A percentile compares a stretch with the other conserved stretches of the same genome.
Conservation (phyloP, 352 stramenopile species). For the Pythium dissimile region DNA sequence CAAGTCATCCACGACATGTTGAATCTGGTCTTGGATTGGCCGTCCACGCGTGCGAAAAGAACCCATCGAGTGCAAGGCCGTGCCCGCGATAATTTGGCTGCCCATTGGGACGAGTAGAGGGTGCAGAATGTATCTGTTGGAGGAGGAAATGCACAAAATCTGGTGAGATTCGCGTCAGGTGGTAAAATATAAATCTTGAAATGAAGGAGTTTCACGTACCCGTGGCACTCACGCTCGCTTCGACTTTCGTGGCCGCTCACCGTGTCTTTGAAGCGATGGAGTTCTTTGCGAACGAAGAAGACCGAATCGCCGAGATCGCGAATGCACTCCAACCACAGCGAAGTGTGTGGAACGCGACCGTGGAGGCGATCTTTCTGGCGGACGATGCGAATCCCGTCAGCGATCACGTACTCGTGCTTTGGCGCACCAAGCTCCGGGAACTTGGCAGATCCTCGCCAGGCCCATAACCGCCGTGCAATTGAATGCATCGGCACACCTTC, state of each 20-base stretch:
- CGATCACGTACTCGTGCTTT: conserved; percentile 7
- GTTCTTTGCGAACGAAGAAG: conserved; percentile 13
- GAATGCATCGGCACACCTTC: conserved; percentile 4
- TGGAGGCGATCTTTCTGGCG: conserved; percentile 12
- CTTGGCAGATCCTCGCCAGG: neutral
- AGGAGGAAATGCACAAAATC: neutral
- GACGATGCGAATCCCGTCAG: conserved; percentile 13
- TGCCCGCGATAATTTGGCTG: conserved; percentile 12
- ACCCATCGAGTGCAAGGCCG: conserved; percentile 8
- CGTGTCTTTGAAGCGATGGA: conserved; percentile 18
- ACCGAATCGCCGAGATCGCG: neutral
- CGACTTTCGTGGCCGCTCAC: neutral
- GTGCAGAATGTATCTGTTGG: conserved; percentile 17
- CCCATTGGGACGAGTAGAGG: conserved; percentile 8
- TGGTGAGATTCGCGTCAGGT: neutral
- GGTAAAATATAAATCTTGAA: neutral
- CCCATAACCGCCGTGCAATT: conserved; percentile 12
- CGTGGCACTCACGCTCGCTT: conserved; percentile 18
- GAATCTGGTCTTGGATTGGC: neutral
- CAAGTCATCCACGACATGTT: conserved; percentile 10
- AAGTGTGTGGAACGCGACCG: conserved; percentile 5
- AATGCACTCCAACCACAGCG: conserved; percentile 20
- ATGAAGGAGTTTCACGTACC: too few species aligned
- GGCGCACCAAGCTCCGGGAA: conserved; percentile 3
- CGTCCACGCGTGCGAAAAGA: conserved; percentile 6